Conservation (phyloP, 305 asterid species). For the Petunia hybrid region DNA sequence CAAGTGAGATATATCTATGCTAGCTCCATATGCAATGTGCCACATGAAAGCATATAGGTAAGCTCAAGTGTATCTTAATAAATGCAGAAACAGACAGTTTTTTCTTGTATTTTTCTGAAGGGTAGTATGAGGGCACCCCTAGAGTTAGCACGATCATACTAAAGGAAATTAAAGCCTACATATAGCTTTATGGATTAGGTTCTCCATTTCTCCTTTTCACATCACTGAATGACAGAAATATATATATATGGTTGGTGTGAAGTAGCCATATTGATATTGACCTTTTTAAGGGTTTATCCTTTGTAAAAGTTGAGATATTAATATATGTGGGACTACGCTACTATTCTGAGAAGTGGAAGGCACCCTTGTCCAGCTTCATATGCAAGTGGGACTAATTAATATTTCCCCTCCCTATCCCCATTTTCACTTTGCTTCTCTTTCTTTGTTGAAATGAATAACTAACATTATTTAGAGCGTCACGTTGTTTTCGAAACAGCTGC, state of each 20-base stretch:
- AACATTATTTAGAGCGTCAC: too few relatives aligned
- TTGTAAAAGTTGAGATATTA: neutral
- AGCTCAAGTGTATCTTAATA: neutral
- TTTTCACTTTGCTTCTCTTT: too few relatives aligned
- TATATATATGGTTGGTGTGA: neutral
- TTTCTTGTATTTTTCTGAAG: neutral
- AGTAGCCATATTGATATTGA: slow-evolving; percentile 18
- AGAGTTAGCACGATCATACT: neutral
- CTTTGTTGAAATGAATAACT: too few relatives aligned
- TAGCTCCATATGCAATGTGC: neutral
- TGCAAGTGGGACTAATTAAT: neutral
- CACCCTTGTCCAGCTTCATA: neutral
- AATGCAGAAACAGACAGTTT: neutral
- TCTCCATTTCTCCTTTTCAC: neutral
- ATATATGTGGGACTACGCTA: neutral
- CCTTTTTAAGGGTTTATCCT: slow-evolving; percentile 8
- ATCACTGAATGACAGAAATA: neutral
- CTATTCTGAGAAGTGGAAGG: neutral
- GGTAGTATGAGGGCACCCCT: neutral
- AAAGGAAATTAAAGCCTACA: neutral
- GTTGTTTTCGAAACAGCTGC: too few relatives aligned
- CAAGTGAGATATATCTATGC: too few relatives aligned
- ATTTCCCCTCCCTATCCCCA: too few relatives aligned
- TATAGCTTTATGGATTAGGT: neutral
- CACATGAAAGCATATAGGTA: neutral